phyloP scores from a whole-genome alignment of 495 filamentous ascomycete genomes.

The Annulohypoxylon maeteangense region DNA sequence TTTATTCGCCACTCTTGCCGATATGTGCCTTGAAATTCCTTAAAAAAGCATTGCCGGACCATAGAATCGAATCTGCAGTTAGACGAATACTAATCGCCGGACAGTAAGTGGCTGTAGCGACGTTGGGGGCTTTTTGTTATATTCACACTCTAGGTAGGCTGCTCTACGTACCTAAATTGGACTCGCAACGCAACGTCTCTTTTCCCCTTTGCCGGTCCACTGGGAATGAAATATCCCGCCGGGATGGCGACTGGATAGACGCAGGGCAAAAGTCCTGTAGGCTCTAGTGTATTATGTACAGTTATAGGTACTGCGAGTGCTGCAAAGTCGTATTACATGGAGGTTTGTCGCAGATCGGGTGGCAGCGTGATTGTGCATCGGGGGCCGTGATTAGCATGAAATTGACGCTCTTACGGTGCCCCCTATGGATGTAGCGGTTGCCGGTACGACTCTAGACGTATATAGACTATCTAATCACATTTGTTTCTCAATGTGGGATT shows the following conservation, averaged over 20 bases:
- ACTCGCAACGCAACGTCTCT: neutral
- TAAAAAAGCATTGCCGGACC: conserved; percentile 1
- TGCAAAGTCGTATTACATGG: conserved; percentile 36
- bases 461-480: conserved; percentile 19
- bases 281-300: conserved; percentile 14
- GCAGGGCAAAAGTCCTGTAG: conserved; percentile 16
- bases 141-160: neutral
- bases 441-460: conserved; percentile 19
- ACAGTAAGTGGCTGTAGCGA: conserved; percentile 16
- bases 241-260: conserved; percentile 7
- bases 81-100: neutral
- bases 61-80: neutral
- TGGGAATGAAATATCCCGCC: conserved; percentile 23
- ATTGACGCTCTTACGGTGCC: neutral
- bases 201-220: neutral
- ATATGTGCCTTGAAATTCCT: conserved; percentile 4
- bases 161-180: conserved; percentile 16
- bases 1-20: conserved; percentile 35
- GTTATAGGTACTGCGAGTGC: conserved; percentile 16
- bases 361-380: conserved; percentile 40
- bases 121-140: conserved; percentile 4
- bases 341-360: conserved; percentile 38
- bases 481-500: conserved; percentile 17
- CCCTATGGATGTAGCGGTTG: conserved; percentile 16
- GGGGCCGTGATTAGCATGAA: conserved; percentile 32